A percentile compares a stretch with the other conserved stretches of the same genome.
These are phyloP conservation scores for Eutrema heterophyllum DNA, from an alignment of 345 rosid genomes.

Conservation along the genomic window DNA sequence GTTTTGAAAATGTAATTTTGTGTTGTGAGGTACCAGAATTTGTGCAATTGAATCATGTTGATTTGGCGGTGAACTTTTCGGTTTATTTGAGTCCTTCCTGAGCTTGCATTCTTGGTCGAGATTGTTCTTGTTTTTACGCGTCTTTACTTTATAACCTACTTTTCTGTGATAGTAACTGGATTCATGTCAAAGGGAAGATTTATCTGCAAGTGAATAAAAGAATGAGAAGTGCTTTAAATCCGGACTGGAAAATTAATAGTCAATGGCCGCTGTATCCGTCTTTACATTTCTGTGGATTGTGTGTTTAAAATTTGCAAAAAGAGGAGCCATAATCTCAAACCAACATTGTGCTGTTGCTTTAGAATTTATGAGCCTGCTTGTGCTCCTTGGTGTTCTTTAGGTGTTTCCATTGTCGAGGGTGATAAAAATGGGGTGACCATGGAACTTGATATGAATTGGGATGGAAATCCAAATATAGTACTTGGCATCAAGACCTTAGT, in stretches of 20 bases:
- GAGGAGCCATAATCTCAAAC: not conserved
- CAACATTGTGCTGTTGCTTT: not conserved
- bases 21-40: not conserved
- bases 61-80: no score
- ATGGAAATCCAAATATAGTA: slow-evolving; percentile 85
- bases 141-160: not conserved
- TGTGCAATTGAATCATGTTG: slow-evolving; percentile 1
- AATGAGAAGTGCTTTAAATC: no score
- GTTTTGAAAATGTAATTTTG: not conserved
- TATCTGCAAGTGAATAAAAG: not conserved
- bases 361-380: slow-evolving; percentile 11
- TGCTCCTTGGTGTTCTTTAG: slow-evolving; percentile 34
- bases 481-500: slow-evolving; percentile 79
- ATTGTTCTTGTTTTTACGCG: not conserved
- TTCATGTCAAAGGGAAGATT: not conserved
- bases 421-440: slow-evolving; percentile 55
- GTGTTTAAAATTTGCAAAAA: not conserved
- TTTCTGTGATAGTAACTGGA: not conserved
- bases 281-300: not conserved
- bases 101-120: no score
- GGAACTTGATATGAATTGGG: slow-evolving; percentile 99
- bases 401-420: slow-evolving; percentile 73
- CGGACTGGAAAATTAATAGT: not conserved
- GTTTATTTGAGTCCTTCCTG: no score
- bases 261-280: not conserved